Base-by-base conservation (phyloP, 2,329 filamentous ascomycete genomes). In the Microcera coccophila region DNA sequence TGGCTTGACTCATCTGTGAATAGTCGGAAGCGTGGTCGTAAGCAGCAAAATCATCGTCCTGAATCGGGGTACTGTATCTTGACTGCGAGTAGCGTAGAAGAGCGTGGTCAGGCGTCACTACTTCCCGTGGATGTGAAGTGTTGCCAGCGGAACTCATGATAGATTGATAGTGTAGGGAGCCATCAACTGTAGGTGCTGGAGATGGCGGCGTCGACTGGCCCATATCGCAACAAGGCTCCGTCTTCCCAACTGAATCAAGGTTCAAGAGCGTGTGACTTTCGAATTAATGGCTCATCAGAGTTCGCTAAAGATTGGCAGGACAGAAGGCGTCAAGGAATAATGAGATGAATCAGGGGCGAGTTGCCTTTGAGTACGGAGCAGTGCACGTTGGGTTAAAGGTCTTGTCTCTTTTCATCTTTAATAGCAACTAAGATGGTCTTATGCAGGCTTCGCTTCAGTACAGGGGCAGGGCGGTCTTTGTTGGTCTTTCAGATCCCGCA, bases 151-250 rank as follows among this genome's bases (percentile, higher is more conserved):
- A 31, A 18, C 45, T 51, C 54, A 55, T 55, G 17, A 51, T 32
- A 18, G 36, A 16, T 28, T 28, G 16, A 38, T 47, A 32, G 3
- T 43, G 39, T 36, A 55, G 40, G 22, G 49, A 43, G 31, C 48
- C 52, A 41, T 51, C 51, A 38, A 45, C 46, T 37, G 69, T 71
- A 16, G 68, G 68, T 41, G 70, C 67, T 44, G 75, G 74, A 17
- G 75, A 76, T 33, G 67, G 69, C 26, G 71, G 66, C 34, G 63
- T 58, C 40, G 58, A 59, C 41, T 60, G 64, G 46, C 63, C 65
- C 71, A 74, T 64, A 19, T 53, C 49, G 42, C 35, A 38, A 33
- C n/a, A n/a, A n/a, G n/a, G n/a, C n/a, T n/a, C n/a, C n/a, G n/a
- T n/a, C n/a, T n/a, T n/a, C n/a, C n/a, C n/a, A n/a, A n/a, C n/a